Evolutionary conservation across 495 filamentous ascomycete species (phyloP), one percentile per base, ranked within the genome.

Genomic region (Podospora pseudopauciseta): DNA sequence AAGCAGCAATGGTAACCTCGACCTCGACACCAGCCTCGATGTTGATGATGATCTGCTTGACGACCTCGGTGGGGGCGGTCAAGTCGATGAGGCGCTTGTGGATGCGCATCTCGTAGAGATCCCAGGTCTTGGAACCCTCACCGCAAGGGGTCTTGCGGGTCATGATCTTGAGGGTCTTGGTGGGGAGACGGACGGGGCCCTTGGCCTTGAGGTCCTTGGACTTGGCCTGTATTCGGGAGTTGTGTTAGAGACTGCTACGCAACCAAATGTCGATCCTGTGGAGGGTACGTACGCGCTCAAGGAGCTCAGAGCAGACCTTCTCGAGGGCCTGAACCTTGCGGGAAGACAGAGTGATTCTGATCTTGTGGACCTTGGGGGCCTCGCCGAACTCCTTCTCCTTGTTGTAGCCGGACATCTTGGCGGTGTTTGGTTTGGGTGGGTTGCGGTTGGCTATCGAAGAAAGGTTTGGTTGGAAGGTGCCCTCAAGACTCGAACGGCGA

Each of bases 41-140:
- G 87, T 99, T 99, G 86, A 98, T 93, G 82, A 99, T 99, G 87
- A 99, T 98, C 88, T 97, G 93, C 90, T 99, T 99, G 82, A 99
- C 95, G 69, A 97, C 92, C 88, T 99, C 95, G 75, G 95, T 99
- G 65, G 95, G 95, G 69, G 95, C 95, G 81, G 94, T 95, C 67
- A 98, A 86, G 85, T 92, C 94, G 73, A 68, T 72, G 30, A 73
- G 88, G 80, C 94, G 92, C 89, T 98, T 98, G 87, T 98, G 93
- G 80, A 98, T 96, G 85, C 95, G 90, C 94, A 98, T 96, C 90
- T 99, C 96, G 83, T 88, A 98, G 80, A 86, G 90, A 84, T 99
- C 95, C 95, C 95, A 98, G 78, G 95, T 99, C 91, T 99, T 99
- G 81, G 92, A 96, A 84, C 95, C 95, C 88, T 99, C 95, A 90